phyloP scores from a whole-genome alignment of 2,329 filamentous ascomycete genomes.

The Fusarium chuoi region DNA sequence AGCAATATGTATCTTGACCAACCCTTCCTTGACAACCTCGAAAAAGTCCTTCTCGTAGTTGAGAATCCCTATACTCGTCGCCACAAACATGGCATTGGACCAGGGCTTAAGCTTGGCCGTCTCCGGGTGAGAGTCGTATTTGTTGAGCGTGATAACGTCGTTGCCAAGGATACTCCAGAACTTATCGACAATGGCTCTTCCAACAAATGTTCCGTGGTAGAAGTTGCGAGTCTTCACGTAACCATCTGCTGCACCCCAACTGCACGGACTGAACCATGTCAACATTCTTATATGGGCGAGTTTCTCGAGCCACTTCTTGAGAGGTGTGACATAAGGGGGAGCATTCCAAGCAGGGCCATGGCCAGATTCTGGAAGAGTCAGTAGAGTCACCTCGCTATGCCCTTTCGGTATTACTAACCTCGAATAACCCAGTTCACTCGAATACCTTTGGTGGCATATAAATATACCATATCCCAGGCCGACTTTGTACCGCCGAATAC shows the following conservation, averaged over 20 bases:
- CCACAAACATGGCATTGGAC: conserved; percentile 58
- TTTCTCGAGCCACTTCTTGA: conserved; percentile 70
- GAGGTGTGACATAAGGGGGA: conserved; percentile 68
- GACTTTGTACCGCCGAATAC: conserved; percentile 73
- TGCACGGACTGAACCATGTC: conserved; percentile 73
- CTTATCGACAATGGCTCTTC: conserved; percentile 57
- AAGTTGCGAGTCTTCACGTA: conserved; percentile 59
- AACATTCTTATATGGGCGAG: conserved; percentile 64
- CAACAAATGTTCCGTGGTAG: conserved; percentile 62
- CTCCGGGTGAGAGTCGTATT: conserved; percentile 56
- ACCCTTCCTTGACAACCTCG: conserved; percentile 59
- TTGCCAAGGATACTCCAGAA: conserved; percentile 57
- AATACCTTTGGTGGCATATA: conserved; percentile 65
- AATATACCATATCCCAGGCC: conserved; percentile 72
- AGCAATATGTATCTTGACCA: conserved; percentile 58
- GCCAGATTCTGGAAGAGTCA: conserved; percentile 48
- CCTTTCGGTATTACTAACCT: conserved; percentile 43
- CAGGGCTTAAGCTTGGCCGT: conserved; percentile 54
- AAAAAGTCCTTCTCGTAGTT: conserved; percentile 64
- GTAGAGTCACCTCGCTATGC: conserved; percentile 1
- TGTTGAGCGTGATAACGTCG: conserved; percentile 58
- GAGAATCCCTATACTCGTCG: conserved; percentile 61
- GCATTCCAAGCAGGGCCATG: conserved; percentile 67
- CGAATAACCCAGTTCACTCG: conserved; percentile 71
- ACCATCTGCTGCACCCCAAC: conserved; percentile 69